A percentile compares a stretch with the other conserved stretches of the same genome.
These are phyloP conservation scores for Chenopodium formosanum DNA, from an alignment of 148 eudicot genomes.

Conservation along the genomic window DNA sequence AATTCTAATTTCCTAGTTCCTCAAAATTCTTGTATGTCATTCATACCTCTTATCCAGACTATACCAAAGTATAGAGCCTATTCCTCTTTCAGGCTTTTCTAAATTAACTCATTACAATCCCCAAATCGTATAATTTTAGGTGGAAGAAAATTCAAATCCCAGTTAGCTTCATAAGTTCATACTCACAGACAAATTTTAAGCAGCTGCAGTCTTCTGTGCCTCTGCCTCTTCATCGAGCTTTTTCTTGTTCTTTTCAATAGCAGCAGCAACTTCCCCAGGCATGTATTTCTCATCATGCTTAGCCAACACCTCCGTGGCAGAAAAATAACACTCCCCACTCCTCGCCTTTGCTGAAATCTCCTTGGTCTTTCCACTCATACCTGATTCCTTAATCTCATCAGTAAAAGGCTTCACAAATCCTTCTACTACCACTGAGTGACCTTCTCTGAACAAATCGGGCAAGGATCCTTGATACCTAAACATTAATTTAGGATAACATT, in stretches of 20 bases:
- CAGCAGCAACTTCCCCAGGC: conserved; percentile 87
- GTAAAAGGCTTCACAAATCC: conserved; percentile 74
- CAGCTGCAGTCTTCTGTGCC: conserved; percentile 35
- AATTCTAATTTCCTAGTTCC: conserved; percentile 14
- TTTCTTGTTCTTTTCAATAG: conserved; percentile 87
- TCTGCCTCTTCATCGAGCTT: conserved; percentile 38
- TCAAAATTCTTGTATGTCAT: conserved; percentile 25
- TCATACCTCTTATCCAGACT: background rate
- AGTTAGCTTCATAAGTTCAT: conserved; percentile 23
- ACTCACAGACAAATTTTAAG: conserved; percentile 30
- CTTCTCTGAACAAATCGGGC: conserved; percentile 92
- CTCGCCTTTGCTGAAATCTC: conserved; percentile 66
- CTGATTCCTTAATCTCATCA: conserved; percentile 43
- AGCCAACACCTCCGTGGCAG: conserved; percentile 85
- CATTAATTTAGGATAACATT: background rate
- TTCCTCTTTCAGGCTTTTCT: conserved; percentile 9
- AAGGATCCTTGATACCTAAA: conserved; percentile 60
- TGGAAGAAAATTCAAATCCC: background rate
- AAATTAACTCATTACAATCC: conserved; percentile 17
- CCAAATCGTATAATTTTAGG: conserved; percentile 16
- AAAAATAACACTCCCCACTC: conserved; percentile 61
- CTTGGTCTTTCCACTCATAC: conserved; percentile 31
- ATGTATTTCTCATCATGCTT: conserved; percentile 99
- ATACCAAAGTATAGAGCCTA: conserved; percentile 17
- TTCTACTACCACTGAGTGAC: conserved; percentile 96